Percentiles rank a stretch among this genome's conserved stretches.
Conservation (phyloP, 2,329 filamentous ascomycete genomes). For the Cephalotrichum gorgonifer region DNA sequence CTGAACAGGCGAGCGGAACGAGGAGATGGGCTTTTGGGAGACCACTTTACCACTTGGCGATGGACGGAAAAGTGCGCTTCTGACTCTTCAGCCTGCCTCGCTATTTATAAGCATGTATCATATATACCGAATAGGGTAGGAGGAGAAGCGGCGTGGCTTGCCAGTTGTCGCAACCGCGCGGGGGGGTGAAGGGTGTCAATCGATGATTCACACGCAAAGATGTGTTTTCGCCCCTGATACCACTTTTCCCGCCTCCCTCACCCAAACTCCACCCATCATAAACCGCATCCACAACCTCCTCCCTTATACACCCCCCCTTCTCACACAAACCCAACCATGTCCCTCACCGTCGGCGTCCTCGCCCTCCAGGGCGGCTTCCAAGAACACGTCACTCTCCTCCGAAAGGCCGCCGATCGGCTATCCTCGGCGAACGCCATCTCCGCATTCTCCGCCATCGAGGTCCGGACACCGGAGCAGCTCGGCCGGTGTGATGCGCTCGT, state of each 20-base stretch:
- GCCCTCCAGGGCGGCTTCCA: slow-evolving; percentile 87
- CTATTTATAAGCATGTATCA: no score
- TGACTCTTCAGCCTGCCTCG: no score
- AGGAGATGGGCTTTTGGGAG: no score
- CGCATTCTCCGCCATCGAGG: slow-evolving; percentile 57
- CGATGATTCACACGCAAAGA: no score
- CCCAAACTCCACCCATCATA: background rate
- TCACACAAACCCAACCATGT: slow-evolving; percentile 13
- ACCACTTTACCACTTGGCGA: no score
- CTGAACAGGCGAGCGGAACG: no score
- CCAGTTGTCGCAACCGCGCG: no score
- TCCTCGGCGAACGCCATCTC: slow-evolving; percentile 12
- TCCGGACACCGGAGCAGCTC: slow-evolving; percentile 66
- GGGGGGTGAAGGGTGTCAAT: no score
- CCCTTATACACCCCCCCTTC: slow-evolving; percentile 2
- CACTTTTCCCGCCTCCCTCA: background rate
- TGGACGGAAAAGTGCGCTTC: no score
- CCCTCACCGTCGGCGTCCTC: slow-evolving; percentile 48
- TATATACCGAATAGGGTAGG: no score
- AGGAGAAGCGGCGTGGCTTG: no score
- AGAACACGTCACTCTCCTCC: slow-evolving; percentile 74
- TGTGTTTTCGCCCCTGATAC: background rate
- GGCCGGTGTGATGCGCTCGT: slow-evolving; percentile 70
- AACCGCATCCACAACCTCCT: background rate
- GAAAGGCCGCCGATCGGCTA: slow-evolving; percentile 51